Conservation (phyloP, 1,284 basidiomycete species). For the Porodaedalea pini region DNA sequence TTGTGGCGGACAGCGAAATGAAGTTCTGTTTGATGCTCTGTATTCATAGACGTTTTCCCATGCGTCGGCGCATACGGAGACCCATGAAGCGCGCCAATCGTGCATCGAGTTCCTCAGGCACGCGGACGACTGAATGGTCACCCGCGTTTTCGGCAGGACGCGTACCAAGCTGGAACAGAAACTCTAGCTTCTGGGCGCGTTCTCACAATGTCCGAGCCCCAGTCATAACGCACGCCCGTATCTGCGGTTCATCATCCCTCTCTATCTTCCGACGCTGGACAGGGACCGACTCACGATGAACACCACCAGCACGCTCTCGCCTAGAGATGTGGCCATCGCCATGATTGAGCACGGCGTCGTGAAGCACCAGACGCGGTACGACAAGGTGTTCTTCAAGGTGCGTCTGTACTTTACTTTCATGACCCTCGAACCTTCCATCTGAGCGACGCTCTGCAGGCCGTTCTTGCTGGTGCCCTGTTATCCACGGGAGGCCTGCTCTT, state of each 20-base stretch:
- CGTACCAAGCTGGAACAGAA: background rate
- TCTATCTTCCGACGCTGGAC: background rate
- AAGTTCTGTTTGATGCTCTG: no score
- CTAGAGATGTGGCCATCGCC: conserved; percentile 52
- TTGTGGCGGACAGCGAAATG: no score
- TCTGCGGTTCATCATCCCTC: background rate
- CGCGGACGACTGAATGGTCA: background rate
- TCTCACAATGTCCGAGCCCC: background rate
- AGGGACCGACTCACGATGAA: conserved; percentile 23
- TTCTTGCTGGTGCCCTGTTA: conserved; percentile 64
- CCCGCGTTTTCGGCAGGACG: background rate
- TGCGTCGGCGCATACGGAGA: background rate
- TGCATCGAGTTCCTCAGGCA: background rate
- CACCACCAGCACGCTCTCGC: conserved; percentile 54
- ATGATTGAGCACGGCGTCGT: conserved; percentile 54
- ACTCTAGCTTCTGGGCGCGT: background rate
- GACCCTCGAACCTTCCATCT: background rate
- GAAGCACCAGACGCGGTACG: conserved; percentile 61
- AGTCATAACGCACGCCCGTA: background rate
- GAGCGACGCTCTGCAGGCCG: conserved; percentile 33
- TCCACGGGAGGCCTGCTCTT: conserved; percentile 69
- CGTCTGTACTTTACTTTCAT: conserved; percentile 23
- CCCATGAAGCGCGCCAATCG: background rate
- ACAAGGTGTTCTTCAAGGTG: conserved; percentile 63
- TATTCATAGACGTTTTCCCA: no score